These are phyloP conservation scores for Basipetospora chlamydospora DNA, from an alignment of 2,329 filamentous ascomycete genomes.

Conservation along the genomic window DNA sequence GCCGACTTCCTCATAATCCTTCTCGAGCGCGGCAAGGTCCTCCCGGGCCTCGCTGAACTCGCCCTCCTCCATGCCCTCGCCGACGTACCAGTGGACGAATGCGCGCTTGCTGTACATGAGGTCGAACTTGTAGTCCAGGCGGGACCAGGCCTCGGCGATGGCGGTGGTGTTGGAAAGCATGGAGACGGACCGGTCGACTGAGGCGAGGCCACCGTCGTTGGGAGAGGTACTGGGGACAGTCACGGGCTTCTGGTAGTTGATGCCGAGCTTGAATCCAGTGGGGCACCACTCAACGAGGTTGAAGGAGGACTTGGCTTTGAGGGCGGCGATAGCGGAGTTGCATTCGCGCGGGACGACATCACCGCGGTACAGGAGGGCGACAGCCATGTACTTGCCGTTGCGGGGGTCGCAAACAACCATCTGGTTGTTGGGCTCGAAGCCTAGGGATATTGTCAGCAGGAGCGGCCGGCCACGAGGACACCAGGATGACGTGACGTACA, in stretches of 20 bases:
- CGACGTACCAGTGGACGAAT: constrained; percentile 69
- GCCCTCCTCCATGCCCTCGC: constrained; percentile 85
- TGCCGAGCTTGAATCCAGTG: constrained; percentile 61
- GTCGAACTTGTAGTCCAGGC: constrained; percentile 61
- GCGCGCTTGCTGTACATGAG: constrained; percentile 69
- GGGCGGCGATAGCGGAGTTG: constrained; percentile 47
- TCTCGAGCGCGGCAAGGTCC: constrained; percentile 72
- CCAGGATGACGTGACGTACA: constrained; percentile 31
- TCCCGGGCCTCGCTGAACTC: constrained; percentile 81
- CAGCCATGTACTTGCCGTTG: constrained; percentile 66
- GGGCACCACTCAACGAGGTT: constrained; percentile 65
- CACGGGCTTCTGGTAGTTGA: constrained; percentile 58
- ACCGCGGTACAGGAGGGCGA: constrained; percentile 56
- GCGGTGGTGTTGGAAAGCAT: constrained; percentile 66
- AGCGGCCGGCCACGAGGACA: neutral
- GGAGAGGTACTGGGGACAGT: constrained; percentile 37
- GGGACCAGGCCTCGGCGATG: constrained; percentile 59
- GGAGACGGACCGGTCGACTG: constrained; percentile 48
- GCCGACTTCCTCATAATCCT: constrained; percentile 77
- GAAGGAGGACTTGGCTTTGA: constrained; percentile 59
- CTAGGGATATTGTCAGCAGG: constrained; percentile 27
- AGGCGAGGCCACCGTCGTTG: constrained; percentile 42
- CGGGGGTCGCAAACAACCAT: constrained; percentile 64
- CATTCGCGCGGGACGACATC: constrained; percentile 59
- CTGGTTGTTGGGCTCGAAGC: constrained; percentile 67